phyloP scores from a whole-genome alignment of 2,329 filamentous ascomycete genomes.

The Fusarium pseudocircinatum region DNA sequence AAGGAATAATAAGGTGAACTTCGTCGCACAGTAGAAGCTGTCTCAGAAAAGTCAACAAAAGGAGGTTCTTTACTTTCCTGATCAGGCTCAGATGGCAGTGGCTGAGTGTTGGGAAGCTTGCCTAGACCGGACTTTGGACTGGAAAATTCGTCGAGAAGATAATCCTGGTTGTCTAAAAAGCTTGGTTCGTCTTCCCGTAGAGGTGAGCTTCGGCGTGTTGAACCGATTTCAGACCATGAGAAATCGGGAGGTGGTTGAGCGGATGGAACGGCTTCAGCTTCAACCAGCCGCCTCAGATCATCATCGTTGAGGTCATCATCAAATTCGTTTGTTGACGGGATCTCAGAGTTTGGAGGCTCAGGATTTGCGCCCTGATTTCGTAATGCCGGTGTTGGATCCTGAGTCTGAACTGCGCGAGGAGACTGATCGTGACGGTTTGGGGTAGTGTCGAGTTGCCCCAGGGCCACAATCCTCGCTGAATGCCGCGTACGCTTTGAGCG shows the following conservation, averaged over 20 bases:
- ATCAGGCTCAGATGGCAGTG: conserved; percentile 30
- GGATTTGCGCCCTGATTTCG: not conserved
- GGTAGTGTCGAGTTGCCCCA: conserved; percentile 49
- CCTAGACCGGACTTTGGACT: conserved; percentile 38
- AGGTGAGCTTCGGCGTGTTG: conserved; percentile 46
- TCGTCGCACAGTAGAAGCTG: conserved; percentile 46
- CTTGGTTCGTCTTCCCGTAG: conserved; percentile 10
- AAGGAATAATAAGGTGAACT: conserved; percentile 44
- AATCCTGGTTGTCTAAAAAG: conserved; percentile 41
- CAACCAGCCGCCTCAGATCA: conserved; percentile 34
- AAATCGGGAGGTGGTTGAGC: conserved; percentile 17
- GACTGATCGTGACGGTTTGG: conserved; percentile 42
- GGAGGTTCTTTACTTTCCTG: not conserved
- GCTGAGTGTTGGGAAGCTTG: conserved; percentile 46
- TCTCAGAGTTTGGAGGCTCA: not conserved
- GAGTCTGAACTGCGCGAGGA: not conserved
- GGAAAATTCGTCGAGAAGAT: conserved; percentile 38
- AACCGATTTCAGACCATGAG: conserved; percentile 44
- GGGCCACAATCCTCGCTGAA: conserved; percentile 13
- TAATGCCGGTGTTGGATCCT: not conserved
- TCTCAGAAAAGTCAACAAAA: conserved; percentile 48
- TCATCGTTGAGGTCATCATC: conserved; percentile 40
- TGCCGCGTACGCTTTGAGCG: conserved; percentile 18
- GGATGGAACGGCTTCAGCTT: not conserved
- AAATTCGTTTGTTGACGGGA: conserved; percentile 15